A percentile compares a stretch with the other conserved stretches of the same genome.
Conservation (phyloP, 495 filamentous ascomycete genomes). For the Neurospora pannonica region DNA sequence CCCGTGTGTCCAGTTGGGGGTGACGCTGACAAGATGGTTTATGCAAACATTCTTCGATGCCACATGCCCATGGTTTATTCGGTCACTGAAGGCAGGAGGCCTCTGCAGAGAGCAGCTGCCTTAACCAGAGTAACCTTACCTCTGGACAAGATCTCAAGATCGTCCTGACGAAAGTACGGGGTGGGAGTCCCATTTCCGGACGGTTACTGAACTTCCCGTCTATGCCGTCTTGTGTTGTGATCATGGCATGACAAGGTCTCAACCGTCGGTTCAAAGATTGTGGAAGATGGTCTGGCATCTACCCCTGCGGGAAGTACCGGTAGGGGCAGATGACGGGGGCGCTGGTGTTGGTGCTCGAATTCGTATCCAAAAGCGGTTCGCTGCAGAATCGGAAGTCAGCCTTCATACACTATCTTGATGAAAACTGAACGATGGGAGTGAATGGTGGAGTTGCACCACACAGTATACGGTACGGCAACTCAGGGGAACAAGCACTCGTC, state of each 20-base stretch:
- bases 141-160: not conserved
- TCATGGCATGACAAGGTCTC: not conserved
- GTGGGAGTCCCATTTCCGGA: not conserved
- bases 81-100: not conserved
- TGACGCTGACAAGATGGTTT: not conserved
- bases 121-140: not conserved
- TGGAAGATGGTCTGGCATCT: not conserved
- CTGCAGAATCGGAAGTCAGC: not conserved
- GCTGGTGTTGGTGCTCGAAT: not conserved
- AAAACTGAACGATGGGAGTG: no score
- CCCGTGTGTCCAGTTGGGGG: not conserved
- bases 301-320: not conserved
- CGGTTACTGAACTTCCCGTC: not conserved
- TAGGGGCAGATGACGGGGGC: not conserved
- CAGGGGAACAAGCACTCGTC: not conserved
- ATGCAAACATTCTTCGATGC: not conserved
- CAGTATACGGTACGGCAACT: not conserved
- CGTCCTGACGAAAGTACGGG: not conserved
- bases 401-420: not conserved
- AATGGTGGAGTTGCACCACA: not conserved
- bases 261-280: not conserved
- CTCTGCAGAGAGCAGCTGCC: not conserved
- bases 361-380: not conserved
- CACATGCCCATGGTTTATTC: not conserved
- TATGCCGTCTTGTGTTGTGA: not conserved